These are phyloP conservation scores for Rubia peregrina DNA, from an alignment of 305 asterid genomes.

Conservation along the genomic window DNA sequence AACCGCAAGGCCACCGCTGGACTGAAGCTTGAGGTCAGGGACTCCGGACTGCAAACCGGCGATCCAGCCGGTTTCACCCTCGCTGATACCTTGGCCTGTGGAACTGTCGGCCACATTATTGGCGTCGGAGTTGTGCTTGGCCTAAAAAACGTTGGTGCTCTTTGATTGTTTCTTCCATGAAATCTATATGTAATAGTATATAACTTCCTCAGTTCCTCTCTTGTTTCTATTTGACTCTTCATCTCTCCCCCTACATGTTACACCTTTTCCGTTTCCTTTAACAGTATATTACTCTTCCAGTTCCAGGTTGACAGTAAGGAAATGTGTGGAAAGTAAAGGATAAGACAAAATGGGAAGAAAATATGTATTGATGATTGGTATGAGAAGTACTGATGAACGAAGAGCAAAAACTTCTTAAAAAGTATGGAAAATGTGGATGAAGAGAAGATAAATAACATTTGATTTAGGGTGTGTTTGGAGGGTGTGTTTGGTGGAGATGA, in stretches of 20 bases:
- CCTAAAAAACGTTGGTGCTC: conserved; percentile 62
- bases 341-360: not conserved
- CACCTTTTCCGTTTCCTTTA: not conserved
- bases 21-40: conserved; percentile 65
- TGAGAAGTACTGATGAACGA: not conserved
- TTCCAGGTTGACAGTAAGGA: not conserved
- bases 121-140: conserved; percentile 99
- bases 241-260: not conserved
- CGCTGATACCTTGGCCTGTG: conserved; percentile 93
- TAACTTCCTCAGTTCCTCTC: not conserved
- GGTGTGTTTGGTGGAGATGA: too few relatives aligned
- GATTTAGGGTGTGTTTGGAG: too few relatives aligned
- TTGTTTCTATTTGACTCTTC: not conserved
- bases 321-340: not conserved
- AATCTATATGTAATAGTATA: not conserved
- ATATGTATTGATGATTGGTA: not conserved
- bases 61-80: conserved; percentile 96
- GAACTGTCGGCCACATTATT: conserved; percentile 74
- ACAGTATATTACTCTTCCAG: not conserved
- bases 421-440: not conserved
- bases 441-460: too few relatives aligned
- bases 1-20: conserved; percentile 89
- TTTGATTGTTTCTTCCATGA: conserved; percentile 26
- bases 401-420: not conserved
- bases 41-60: conserved; percentile 88